phyloP scores from a whole-genome alignment of 495 filamentous ascomycete genomes.

The Glonium stellatum region DNA sequence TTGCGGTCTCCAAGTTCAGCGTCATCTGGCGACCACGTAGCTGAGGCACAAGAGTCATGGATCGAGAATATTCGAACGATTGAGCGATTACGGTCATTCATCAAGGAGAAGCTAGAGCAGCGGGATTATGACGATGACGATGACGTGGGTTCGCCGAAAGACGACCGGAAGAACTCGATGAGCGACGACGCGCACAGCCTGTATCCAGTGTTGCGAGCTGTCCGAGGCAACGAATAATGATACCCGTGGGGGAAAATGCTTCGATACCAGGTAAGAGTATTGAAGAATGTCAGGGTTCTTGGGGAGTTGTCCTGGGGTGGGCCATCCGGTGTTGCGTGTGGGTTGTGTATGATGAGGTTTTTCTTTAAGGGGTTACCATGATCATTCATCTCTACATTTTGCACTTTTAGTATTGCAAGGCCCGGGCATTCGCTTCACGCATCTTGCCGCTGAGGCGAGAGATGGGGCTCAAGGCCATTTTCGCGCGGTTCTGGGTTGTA shows the following conservation, averaged over 20 bases:
- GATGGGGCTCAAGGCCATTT: too few species aligned
- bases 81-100: constrained; percentile 62
- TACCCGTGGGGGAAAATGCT: neutral
- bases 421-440: neutral
- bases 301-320: neutral
- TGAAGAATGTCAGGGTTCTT: neutral
- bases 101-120: constrained; percentile 57
- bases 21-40: constrained; percentile 19
- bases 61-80: constrained; percentile 76
- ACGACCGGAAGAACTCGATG: constrained; percentile 9
- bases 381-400: neutral
- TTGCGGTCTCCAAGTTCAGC: constrained; percentile 27
- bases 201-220: constrained; percentile 31
- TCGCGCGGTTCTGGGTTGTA: too few species aligned
- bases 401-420: neutral
- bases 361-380: neutral
- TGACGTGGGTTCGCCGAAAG: constrained; percentile 11
- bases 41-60: constrained; percentile 59
- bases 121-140: constrained; percentile 49
- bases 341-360: constrained; percentile 1
- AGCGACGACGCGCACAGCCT: constrained; percentile 28
- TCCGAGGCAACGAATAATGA: constrained; percentile 21
- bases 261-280: neutral
- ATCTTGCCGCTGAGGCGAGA: too few species aligned
- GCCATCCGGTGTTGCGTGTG: too few species aligned